Evolutionary conservation across 1,284 basidiomycete genomes (phyloP), one percentile per base, ranked within the genome.

Genomic region (Rhodotorula sp.): DNA sequence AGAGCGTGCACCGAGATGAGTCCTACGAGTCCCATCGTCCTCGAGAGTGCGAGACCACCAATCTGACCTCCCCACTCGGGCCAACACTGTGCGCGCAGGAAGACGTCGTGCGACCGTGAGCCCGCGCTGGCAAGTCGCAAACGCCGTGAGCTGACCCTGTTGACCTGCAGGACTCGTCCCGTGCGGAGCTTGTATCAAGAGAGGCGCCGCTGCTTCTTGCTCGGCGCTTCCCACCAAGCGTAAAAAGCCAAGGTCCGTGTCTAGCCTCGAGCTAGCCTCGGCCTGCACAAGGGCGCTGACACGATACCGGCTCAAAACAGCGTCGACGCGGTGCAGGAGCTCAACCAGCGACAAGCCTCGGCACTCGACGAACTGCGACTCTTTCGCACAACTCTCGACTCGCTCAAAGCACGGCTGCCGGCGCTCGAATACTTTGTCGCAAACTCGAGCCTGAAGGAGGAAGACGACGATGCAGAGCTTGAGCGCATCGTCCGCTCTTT

Each of bases 381-480:
- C 19, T 75, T 75, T 45, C 66, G 71, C 14, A 58, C 62, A 18
- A 71, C 74, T 8, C 69, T 75, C 64, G 71, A 72, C 60, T 72
- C 68, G 18, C 64, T 75, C 45, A 65, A 66, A 21, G 71, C 74
- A 2, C 66, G 74, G 7, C 56, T 75, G 12, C 74, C 74, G 5
- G 62, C 64, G 2, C 68, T 75, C 66, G 71, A 72, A 38, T 66
- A 70, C 62, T 75, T 70, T 16, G 57, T 75, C 62, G 74, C 74
- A 0, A 72, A 72, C 57, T 58, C 67, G 28, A 43, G 54, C 12
- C 18, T 64, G 10, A 56, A 60, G 26, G 31, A 43, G 43, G 64
- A 64, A 1, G 68, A 65, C 3, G 68, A 72, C 12, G 50, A 57
- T 3, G 57, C 55, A 4, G 70, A 70, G 60, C 38, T 70, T 3